phyloP scores from a whole-genome alignment of 73 alveolate genomes.

The Blepharisma stoltei region DNA sequence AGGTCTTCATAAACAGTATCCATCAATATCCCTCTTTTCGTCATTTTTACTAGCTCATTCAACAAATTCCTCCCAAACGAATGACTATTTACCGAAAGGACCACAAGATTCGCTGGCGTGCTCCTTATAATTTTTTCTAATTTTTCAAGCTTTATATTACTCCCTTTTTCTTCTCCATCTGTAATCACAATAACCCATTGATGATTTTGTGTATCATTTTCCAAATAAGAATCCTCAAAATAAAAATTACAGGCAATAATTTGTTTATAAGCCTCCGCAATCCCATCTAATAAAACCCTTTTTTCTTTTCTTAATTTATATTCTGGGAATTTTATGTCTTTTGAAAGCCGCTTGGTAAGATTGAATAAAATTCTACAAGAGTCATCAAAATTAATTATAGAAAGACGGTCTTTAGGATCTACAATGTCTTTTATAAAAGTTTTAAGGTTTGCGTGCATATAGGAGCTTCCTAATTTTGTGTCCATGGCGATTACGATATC shows the following conservation, averaged over 20 bases:
- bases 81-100: too few relatives aligned
- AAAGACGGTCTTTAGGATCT: background rate
- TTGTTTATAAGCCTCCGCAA: background rate
- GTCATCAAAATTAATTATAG: slow-evolving; percentile 5
- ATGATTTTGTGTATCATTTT: background rate
- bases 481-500: slow-evolving; percentile 1
- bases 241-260: background rate
- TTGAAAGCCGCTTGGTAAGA: background rate
- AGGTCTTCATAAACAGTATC: too few relatives aligned
- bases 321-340: background rate
- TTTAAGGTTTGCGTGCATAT: background rate
- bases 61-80: too few relatives aligned
- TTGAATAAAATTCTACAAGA: background rate
- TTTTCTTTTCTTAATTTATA: background rate
- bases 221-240: background rate
- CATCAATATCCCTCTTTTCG: too few relatives aligned
- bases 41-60: too few relatives aligned
- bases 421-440: background rate
- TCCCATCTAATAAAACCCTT: background rate
- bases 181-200: slow-evolving; percentile 20
- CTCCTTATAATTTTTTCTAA: background rate
- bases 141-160: slow-evolving; percentile 1
- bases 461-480: background rate
- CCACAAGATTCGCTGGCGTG: too few relatives aligned
- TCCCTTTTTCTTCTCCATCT: slow-evolving; percentile 24